These are phyloP conservation scores for Kregervanrija pseudodelftensis DNA, from an alignment of 805 yeast genomes.

Conservation along the genomic window DNA sequence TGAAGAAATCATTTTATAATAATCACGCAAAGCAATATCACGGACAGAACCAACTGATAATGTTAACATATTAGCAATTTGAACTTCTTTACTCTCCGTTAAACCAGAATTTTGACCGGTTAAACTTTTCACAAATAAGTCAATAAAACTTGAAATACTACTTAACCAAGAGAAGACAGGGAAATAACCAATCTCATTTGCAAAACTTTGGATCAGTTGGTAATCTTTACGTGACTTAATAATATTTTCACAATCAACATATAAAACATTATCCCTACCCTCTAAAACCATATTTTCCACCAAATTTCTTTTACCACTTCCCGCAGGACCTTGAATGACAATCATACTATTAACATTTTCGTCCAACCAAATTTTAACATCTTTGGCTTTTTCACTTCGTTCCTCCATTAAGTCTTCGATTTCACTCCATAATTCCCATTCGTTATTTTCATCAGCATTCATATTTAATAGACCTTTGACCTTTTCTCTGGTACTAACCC, in stretches of 20 bases:
- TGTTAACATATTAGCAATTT: conserved; percentile 71
- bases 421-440: conserved; percentile 14
- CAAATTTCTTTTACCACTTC: conserved; percentile 85
- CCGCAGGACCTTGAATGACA: conserved; percentile 86
- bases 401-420: conserved; percentile 53
- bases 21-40: conserved; percentile 46
- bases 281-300: conserved; percentile 62
- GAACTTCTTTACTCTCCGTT: conserved; percentile 75
- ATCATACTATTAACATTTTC: conserved; percentile 91
- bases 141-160: conserved; percentile 68
- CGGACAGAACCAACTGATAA: conserved; percentile 70
- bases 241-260: conserved; percentile 73
- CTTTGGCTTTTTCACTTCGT: conserved; percentile 58
- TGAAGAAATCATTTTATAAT: conserved; percentile 24
- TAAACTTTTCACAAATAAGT: conserved; percentile 79
- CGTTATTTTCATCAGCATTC: conserved; percentile 8
- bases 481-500: conserved; percentile 20
- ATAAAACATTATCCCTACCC: conserved; percentile 53
- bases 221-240: conserved; percentile 70
- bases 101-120: conserved; percentile 93
- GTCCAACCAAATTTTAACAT: conserved; percentile 68
- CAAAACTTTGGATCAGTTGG: conserved; percentile 56
- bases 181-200: conserved; percentile 78
- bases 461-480: conserved; percentile 19
- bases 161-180: conserved; percentile 94